Evolutionary conservation across 2,329 filamentous ascomycete species (phyloP), one percentile per base, ranked within the genome.

Genomic region (Herpotrichia juniperi): DNA sequence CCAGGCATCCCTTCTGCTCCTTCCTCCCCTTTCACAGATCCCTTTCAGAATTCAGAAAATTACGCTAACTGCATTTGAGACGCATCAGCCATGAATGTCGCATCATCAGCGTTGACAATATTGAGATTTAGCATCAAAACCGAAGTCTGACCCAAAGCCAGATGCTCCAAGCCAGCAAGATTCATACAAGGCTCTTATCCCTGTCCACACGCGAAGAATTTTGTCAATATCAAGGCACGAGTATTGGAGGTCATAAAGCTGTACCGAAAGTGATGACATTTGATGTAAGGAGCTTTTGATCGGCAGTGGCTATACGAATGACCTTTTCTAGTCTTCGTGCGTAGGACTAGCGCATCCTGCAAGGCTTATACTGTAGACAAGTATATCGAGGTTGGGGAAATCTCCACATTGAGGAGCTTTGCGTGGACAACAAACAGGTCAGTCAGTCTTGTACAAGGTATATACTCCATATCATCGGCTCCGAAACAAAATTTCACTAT

Each of bases 221-320:
- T 68, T 64, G 28, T 63, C 63, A 17, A 67, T 64, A 42, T 67
- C 64, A 2, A 67, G 49, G 24, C 58, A 64, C 1, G 65, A 64
- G 46, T 64, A 63, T 17, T 61, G 57, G 17, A 68, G 39, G 43
- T 68, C 64, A 35, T 66, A 66, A 21, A 67, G 66, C 26, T 67
- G 61, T 2, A 54, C 46, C 9, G 65, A 64, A 3, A 68, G 51
- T 1, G 50, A 56, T 11, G 58, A 58, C 45, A 62, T 54, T n/a
- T 3, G 56, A 48, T 14, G 56, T 50, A 16, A 60, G 64, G 14
- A 59, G 50, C 43, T 56, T 59, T 30, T 66, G 60, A n/a, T 68
- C 64, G 4, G 60, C 58, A 6, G 62, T 56, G 4, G 64, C 66
- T 11, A 58, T 64, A 7, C 61, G 62, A 16, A 67, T 58, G 16